Evolutionary conservation across 1,139 yeast species (phyloP), one percentile per base, ranked within the genome.

Genomic region (Sugiyamaella japonica): DNA sequence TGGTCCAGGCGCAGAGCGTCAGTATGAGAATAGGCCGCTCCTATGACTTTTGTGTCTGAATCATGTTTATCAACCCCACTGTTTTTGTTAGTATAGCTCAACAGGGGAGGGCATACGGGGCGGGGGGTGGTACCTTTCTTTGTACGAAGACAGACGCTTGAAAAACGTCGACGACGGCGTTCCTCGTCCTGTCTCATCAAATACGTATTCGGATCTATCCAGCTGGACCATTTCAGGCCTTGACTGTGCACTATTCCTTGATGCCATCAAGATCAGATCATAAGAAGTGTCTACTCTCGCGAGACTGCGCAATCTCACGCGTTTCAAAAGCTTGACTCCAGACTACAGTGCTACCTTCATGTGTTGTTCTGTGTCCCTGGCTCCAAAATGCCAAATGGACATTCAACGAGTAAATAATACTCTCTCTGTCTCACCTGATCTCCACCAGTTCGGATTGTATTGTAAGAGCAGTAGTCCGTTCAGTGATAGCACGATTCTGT

Each of bases 131-230:
- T 37, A 50, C 54, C 25, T 38, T 8, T 57, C 58, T 40, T 57
- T 58, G 49, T 56, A 55, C 9, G 63, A 66, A 20, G 84, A 78
- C 36, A 81, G 66, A 48, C 83, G 76, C 67, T 76, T 79, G 52
- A 84, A 73, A 59, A 84, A 82, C 8, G 86, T 77, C 56, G 84
- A 76, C 34, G 84, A 75, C 42, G 84, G 79, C 56, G 82, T 82
- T 3, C 89, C 89, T 53, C 78, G 76, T 31, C 89, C 90, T 52
- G 78, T 76, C 62, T 83, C 88, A 36, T 85, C 86, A 62, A 84
- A 84, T 38, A 83, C 73, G 64, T 83, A 84, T 68, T 84, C 90
- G 60, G 81, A 82, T 44, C 70, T 72, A 57, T 73, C 81, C 9
- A 62, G 40, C 42, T 62, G 65, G 48, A 62, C 63, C 65, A 62